Evolutionary conservation across 371 early-diverging fungal species (phyloP).

Genomic region (Umbelopsis sp.): DNA sequence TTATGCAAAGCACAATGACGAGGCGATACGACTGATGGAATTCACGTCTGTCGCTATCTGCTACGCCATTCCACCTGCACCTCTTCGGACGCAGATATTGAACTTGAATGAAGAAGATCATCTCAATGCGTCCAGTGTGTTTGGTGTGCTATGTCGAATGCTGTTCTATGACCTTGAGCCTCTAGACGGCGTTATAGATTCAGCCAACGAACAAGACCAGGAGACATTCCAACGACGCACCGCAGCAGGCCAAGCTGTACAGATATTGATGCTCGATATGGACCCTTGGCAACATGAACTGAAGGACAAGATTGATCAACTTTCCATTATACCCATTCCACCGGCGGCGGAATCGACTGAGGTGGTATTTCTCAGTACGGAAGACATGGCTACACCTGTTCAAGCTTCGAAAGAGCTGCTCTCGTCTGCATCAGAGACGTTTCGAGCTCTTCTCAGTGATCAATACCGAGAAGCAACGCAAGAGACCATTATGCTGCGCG

Average conservation of each 20-base stretch:
- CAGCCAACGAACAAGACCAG: conserved; percentile 4
- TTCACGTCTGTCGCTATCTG: conserved; percentile 15
- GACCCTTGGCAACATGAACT: neutral
- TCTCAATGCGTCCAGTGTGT: conserved; percentile 4
- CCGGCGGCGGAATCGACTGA: neutral
- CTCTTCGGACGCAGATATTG: neutral
- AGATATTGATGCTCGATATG: conserved; percentile 14
- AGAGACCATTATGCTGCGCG: neutral
- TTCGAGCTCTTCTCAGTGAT: conserved; percentile 12
- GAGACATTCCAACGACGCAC: conserved; percentile 12
- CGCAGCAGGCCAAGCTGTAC: conserved; percentile 18
- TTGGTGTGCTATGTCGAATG: conserved; percentile 18
- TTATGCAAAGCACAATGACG: conserved; percentile 13
- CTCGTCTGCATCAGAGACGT: conserved; percentile 12
- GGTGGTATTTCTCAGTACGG: neutral
- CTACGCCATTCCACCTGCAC: conserved; percentile 11
- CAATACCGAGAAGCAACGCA: conserved; percentile 17
- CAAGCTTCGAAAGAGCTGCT: conserved; percentile 15
- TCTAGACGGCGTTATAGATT: neutral
- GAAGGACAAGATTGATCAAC: neutral
- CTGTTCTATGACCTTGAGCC: conserved; percentile 16
- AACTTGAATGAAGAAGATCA: neutral
- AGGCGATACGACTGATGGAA: conserved; percentile 1
- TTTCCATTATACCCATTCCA: conserved; percentile 1
- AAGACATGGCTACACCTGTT: neutral